Evolutionary conservation across 345 rosid genomes (phyloP).

Genomic region (Citrus sinensis): DVS_A1.0 CM039169.1:5525001-5525500

Average conservation of each 20-base stretch:
- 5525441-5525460: too few relatives aligned
- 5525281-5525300: conserved; percentile 1
- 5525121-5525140: conserved; percentile 82
- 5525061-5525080: conserved; percentile 54
- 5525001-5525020: conserved; percentile 50
- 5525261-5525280: conserved; percentile 39
- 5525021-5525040: conserved; percentile 41
- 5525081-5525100: conserved; percentile 55
- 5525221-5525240: conserved; percentile 42
- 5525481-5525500: too few relatives aligned
- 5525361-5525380: neutral
- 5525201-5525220: neutral
- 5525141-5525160: conserved; percentile 41
- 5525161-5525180: conserved; percentile 38
- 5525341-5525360: neutral
- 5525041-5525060: conserved; percentile 76
- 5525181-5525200: conserved; percentile 47
- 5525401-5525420: neutral
- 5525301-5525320: conserved; percentile 18
- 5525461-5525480: too few relatives aligned
- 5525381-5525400: neutral
- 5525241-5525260: conserved; percentile 40
- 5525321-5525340: conserved; percentile 11
- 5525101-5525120: conserved; percentile 68
- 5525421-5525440: neutral